Evolutionary conservation across 2,329 filamentous ascomycete species (phyloP).

Genomic region (Trichoderma asperellum): DNA sequence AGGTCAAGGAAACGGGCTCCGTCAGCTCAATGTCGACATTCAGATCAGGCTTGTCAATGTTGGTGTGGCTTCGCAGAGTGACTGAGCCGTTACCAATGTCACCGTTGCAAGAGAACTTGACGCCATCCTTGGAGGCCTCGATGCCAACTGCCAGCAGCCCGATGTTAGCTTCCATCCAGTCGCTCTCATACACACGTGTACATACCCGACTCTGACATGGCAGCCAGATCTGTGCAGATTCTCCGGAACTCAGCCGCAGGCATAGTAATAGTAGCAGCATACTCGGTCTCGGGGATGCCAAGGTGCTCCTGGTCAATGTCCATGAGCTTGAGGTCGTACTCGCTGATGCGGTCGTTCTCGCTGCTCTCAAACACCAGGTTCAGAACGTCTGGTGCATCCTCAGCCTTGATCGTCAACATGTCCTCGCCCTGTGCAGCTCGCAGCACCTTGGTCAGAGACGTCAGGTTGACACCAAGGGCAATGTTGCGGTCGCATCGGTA

Average conservation of each 20-base stretch:
- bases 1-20: conserved; percentile 92
- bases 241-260: conserved; percentile 88
- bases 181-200: no score
- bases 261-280: conserved; percentile 88
- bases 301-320: conserved; percentile 99
- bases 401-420: conserved; percentile 93
- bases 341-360: conserved; percentile 87
- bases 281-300: conserved; percentile 98
- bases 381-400: conserved; percentile 93
- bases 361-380: conserved; percentile 94
- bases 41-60: conserved; percentile 84
- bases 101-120: conserved; percentile 91
- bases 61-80: conserved; percentile 84
- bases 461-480: conserved; percentile 94
- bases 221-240: conserved; percentile 89
- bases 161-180: conserved; percentile 28
- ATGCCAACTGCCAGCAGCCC: conserved; percentile 70
- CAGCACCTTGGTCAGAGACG: conserved; percentile 95
- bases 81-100: conserved; percentile 97
- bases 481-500: conserved; percentile 99
- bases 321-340: conserved; percentile 99
- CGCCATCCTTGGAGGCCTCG: conserved; percentile 93
- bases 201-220: conserved; percentile 91
- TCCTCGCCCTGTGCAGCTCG: conserved; percentile 94
- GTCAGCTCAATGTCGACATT: conserved; percentile 88